These are phyloP conservation scores for Strobilomyces dryophilus DNA, from an alignment of 768 basidiomycete genomes.

Conservation along the genomic window DNA sequence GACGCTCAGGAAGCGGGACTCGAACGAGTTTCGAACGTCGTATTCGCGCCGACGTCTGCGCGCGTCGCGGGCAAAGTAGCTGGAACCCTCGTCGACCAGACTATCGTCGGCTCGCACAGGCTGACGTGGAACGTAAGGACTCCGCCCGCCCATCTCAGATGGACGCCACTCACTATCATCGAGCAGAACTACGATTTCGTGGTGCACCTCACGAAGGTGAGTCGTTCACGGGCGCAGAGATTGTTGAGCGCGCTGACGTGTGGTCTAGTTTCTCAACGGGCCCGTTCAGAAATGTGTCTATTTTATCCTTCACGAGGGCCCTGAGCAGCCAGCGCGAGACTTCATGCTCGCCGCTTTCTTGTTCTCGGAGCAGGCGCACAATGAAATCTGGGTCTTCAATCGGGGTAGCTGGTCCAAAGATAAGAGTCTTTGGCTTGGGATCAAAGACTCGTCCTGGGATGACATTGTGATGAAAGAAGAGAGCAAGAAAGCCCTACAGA, in stretches of 20 bases:
- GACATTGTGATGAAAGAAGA: constrained; percentile 68
- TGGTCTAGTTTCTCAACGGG: constrained; percentile 28
- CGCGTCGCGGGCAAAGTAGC: constrained; percentile 35
- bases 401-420: constrained; percentile 66
- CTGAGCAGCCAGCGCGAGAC: constrained; percentile 45
- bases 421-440: constrained; percentile 52
- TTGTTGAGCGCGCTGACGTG: background rate
- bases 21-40: constrained; percentile 44
- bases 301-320: constrained; percentile 61
- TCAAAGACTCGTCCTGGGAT: constrained; percentile 67
- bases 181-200: constrained; percentile 53
- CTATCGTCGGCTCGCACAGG: constrained; percentile 53
- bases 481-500: constrained; percentile 64
- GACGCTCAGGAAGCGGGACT: constrained; percentile 43
- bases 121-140: constrained; percentile 55
- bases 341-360: constrained; percentile 52
- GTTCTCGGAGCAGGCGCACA: constrained; percentile 50
- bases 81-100: constrained; percentile 49
- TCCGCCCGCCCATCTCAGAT: background rate
- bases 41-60: constrained; percentile 48
- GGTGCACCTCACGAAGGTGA: constrained; percentile 50
- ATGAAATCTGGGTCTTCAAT: constrained; percentile 78
- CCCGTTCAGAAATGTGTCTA: constrained; percentile 28
- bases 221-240: background rate
- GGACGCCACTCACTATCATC: background rate